phyloP scores from a whole-genome alignment of 805 yeast species.

The Pichia membranifaciens region DNA sequence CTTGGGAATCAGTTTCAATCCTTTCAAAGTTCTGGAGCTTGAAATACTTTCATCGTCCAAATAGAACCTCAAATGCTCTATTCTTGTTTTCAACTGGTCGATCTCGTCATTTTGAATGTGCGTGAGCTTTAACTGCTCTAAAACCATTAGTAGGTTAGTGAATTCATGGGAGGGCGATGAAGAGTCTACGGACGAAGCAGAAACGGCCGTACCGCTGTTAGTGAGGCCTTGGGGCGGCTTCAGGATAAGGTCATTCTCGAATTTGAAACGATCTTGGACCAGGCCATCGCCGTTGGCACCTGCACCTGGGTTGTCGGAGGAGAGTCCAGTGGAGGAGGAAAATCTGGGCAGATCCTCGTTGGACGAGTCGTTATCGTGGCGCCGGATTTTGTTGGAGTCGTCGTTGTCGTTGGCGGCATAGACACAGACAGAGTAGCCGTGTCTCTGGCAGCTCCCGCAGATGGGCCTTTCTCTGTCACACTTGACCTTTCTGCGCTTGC shows the following conservation, averaged over 20 bases:
- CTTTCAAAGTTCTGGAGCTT: slow-evolving; percentile 5
- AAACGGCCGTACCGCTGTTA: background rate
- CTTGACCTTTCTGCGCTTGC: slow-evolving; percentile 46
- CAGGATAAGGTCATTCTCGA: no score
- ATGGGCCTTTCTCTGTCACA: slow-evolving; percentile 32
- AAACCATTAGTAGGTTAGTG: slow-evolving; percentile 1
- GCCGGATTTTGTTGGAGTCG: slow-evolving; percentile 3
- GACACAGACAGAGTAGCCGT: slow-evolving; percentile 7
- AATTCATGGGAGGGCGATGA: slow-evolving; percentile 2
- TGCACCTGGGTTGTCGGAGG: background rate
- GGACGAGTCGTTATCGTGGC: background rate
- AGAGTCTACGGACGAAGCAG: background rate
- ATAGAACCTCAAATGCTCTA: slow-evolving; percentile 8
- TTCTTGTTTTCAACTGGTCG: slow-evolving; percentile 8
- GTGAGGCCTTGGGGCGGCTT: no score
- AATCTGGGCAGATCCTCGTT: background rate
- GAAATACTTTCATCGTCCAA: slow-evolving; percentile 8
- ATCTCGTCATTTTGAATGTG: slow-evolving; percentile 10
- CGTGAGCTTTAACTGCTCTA: slow-evolving; percentile 8
- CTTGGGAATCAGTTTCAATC: background rate
- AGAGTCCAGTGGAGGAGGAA: background rate
- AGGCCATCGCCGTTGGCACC: background rate
- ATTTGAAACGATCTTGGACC: no score
- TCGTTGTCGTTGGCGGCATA: slow-evolving; percentile 8
- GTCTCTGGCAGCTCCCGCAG: slow-evolving; percentile 29